phyloP scores from a whole-genome alignment of 2,329 filamentous ascomycete genomes.

The Knufia petricola region DNA sequence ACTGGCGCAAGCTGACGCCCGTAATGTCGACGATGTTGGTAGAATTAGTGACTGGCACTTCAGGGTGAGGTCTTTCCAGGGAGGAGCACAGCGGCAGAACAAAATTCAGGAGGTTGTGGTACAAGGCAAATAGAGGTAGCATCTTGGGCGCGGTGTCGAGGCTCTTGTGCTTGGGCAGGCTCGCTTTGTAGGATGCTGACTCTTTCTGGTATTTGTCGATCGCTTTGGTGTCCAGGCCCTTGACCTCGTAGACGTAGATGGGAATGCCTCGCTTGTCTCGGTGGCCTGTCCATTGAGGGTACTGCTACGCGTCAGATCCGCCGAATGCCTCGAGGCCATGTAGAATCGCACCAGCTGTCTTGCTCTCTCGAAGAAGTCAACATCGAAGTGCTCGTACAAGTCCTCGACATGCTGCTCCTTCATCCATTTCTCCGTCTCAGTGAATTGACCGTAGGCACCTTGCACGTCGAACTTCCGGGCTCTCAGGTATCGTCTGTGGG shows the following conservation, averaged over 20 bases:
- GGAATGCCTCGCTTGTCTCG: constrained; percentile 86
- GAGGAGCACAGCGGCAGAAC: constrained; percentile 75
- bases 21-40: constrained; percentile 94
- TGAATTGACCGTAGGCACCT: constrained; percentile 75
- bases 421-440: constrained; percentile 81
- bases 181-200: constrained; percentile 26
- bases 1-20: constrained; percentile 79
- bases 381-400: constrained; percentile 77
- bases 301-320: constrained; percentile 11
- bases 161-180: constrained; percentile 47
- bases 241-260: constrained; percentile 82
- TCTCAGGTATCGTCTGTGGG: constrained; percentile 65
- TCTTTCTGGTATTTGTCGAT: constrained; percentile 68
- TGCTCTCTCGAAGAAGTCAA: constrained; percentile 73
- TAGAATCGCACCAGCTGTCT: constrained; percentile 49
- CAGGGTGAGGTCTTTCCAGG: constrained; percentile 61
- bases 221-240: constrained; percentile 70
- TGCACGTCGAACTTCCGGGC: constrained; percentile 70
- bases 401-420: constrained; percentile 65
- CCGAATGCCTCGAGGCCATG: neutral
- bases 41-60: constrained; percentile 81
- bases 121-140: constrained; percentile 79
- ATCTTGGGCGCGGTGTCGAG: constrained; percentile 55
- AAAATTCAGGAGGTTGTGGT: constrained; percentile 86
- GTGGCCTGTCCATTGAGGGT: constrained; percentile 82